Conservation (phyloP, 495 filamentous ascomycete genomes). For the Lasiosphaeria miniovina region DNA sequence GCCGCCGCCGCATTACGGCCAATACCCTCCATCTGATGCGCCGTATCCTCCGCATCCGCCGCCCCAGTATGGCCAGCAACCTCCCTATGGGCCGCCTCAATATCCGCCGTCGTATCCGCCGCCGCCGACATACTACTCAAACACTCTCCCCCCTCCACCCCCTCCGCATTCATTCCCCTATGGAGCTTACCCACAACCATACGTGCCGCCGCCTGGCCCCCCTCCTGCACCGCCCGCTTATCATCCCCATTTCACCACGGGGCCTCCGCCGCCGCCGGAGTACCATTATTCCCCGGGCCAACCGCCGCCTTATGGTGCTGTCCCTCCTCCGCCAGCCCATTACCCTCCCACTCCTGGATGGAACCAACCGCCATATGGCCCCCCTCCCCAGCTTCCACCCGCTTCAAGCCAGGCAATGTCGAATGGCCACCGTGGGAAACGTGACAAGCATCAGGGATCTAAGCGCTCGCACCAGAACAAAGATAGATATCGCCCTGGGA, state of each 20-base stretch:
- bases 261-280: slow-evolving; percentile 23
- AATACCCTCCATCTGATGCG: slow-evolving; percentile 9
- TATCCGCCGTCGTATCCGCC: slow-evolving; percentile 29
- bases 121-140: slow-evolving; percentile 29
- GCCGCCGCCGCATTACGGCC: slow-evolving; percentile 8
- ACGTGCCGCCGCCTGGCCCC: slow-evolving; percentile 25
- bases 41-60: slow-evolving; percentile 11
- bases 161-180: background rate
- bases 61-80: slow-evolving; percentile 23
- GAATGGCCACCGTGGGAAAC: slow-evolving; percentile 20
- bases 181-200: slow-evolving; percentile 19
- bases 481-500: slow-evolving; percentile 16
- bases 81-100: slow-evolving; percentile 26
- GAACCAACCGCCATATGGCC: slow-evolving; percentile 20
- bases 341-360: slow-evolving; percentile 23
- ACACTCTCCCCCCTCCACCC: slow-evolving; percentile 19
- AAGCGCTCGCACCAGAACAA: slow-evolving; percentile 9
- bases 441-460: slow-evolving; percentile 20
- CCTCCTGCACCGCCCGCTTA: slow-evolving; percentile 28
- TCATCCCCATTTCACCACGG: slow-evolving; percentile 23
- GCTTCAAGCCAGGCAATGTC: slow-evolving; percentile 5
- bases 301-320: slow-evolving; percentile 16
- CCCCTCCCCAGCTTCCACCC: slow-evolving; percentile 16
- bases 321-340: slow-evolving; percentile 7
- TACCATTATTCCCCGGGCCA: slow-evolving; percentile 27